Conservation (phyloP, 305 asterid genomes). For the Coffea humblotiana region DNA sequence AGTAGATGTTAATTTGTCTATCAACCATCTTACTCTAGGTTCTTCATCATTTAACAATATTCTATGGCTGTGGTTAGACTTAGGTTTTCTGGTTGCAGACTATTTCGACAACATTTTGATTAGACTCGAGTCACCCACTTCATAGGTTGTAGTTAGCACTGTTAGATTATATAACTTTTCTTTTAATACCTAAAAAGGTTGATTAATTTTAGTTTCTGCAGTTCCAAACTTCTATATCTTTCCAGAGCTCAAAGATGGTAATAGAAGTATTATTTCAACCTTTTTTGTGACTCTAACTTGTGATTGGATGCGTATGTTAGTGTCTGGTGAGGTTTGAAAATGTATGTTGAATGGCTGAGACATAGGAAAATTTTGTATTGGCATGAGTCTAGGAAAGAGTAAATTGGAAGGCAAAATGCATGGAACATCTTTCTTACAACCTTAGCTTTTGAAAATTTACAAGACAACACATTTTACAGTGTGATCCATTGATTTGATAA, state of each 20-base stretch:
- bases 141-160: not conserved
- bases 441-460: not conserved
- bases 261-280: not conserved
- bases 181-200: not conserved
- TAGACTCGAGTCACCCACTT: not conserved
- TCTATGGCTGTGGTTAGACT: not conserved
- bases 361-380: not conserved
- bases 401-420: not conserved
- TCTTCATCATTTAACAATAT: not conserved
- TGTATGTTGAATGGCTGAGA: not conserved
- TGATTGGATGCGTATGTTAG: not conserved
- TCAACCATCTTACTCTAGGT: not conserved
- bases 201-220: not conserved
- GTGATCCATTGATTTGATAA: not conserved
- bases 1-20: slow-evolving; percentile 6
- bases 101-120: not conserved
- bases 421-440: not conserved
- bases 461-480: not conserved
- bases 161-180: not conserved
- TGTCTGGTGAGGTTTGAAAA: not conserved
- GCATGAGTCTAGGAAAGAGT: not conserved
- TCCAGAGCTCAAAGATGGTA: not conserved
- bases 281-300: not conserved
- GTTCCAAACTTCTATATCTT: not conserved
- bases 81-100: not conserved